Base-by-base conservation (phyloP, 257 asterid genomes). In the Mentha longifolia region DNA sequence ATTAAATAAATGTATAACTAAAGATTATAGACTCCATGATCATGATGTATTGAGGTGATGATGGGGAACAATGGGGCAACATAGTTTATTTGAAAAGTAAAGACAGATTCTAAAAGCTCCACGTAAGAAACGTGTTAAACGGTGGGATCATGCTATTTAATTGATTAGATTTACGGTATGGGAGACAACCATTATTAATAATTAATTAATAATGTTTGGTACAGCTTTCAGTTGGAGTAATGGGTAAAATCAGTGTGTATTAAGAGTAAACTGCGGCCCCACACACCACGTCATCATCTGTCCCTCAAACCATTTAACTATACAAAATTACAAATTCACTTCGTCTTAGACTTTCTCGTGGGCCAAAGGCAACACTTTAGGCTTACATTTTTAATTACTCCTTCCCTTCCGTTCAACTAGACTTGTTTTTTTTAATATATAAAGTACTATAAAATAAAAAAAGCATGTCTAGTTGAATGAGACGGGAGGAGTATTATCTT, bases 101-200 rank as follows among this genome's bases (percentile, higher is more conserved):
- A 35, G 8, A 5, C 5, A 35, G 8, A 35, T 35, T 35, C 39
- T 7, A 35, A 35, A 35, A 1, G 39, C 8, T 43, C 20, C 60
- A 60, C 67, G 60, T 61, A 25, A 4, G 72, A 68, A 70, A 76
- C 80, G 76, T 69, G 76, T 76, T 30, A 9, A 41, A 61, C 41
- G 60, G 60, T 50, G 75, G 75, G 65, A 15, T 50, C 17, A 52
- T 9, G 14, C 39, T 51, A 50, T 54, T 75, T 61, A 69, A 7
- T 16, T 33, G 50, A 31, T 19, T 28, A 13, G 35, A 19, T 35
- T 50, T 43, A 20, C 2, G 33, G 7, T 12, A 55, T 65, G 72
- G 75, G 74, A 17, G 51, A 51, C 61, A 59, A 10, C 49, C 60
- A 67, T 47, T 33, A 30, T 14, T 47, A 3, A 55, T 20, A 46